These are phyloP conservation scores for Scheffersomyces stambukii DNA, from an alignment of 1,139 yeast genomes.

Conservation along the genomic window DNA sequence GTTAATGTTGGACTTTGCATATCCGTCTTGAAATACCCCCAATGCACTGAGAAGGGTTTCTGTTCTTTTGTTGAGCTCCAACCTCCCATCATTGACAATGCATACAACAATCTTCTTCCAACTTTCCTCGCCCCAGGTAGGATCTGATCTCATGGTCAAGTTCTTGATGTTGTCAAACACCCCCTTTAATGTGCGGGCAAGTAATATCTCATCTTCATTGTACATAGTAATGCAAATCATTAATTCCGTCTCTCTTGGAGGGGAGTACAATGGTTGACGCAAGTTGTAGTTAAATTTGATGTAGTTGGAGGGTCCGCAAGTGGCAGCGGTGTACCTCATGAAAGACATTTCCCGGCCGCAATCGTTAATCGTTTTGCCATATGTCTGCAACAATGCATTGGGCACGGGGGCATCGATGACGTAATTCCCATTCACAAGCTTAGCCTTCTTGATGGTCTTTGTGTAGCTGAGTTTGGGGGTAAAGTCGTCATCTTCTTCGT, in stretches of 20 bases:
- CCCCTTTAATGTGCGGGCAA: slow-evolving; percentile 73
- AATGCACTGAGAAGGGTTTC: slow-evolving; percentile 63
- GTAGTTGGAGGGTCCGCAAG: slow-evolving; percentile 73
- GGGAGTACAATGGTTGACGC: slow-evolving; percentile 63
- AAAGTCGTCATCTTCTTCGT: slow-evolving; percentile 37
- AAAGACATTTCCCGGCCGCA: slow-evolving; percentile 63
- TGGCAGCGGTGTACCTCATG: slow-evolving; percentile 78
- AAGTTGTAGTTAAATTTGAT: slow-evolving; percentile 53
- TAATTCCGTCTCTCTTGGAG: slow-evolving; percentile 68
- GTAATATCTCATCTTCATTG: slow-evolving; percentile 70
- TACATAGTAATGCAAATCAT: slow-evolving; percentile 76
- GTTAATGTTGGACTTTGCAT: slow-evolving; percentile 74
- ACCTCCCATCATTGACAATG: slow-evolving; percentile 76
- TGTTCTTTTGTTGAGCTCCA: slow-evolving; percentile 61
- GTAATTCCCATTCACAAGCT: slow-evolving; percentile 65
- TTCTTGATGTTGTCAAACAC: slow-evolving; percentile 70
- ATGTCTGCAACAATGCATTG: slow-evolving; percentile 50
- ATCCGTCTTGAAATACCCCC: slow-evolving; percentile 79
- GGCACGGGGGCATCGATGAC: slow-evolving; percentile 81
- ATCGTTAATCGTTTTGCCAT: slow-evolving; percentile 44
- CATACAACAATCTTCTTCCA: slow-evolving; percentile 79
- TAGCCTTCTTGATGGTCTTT: slow-evolving; percentile 48
- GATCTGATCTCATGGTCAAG: slow-evolving; percentile 51
- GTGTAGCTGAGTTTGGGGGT: slow-evolving; percentile 42
- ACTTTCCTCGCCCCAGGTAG: slow-evolving; percentile 73